Percentiles rank a stretch among this genome's conserved stretches.
Conservation (phyloP, 257 asterid species). For the Ophiorrhiza pumila region DNA sequence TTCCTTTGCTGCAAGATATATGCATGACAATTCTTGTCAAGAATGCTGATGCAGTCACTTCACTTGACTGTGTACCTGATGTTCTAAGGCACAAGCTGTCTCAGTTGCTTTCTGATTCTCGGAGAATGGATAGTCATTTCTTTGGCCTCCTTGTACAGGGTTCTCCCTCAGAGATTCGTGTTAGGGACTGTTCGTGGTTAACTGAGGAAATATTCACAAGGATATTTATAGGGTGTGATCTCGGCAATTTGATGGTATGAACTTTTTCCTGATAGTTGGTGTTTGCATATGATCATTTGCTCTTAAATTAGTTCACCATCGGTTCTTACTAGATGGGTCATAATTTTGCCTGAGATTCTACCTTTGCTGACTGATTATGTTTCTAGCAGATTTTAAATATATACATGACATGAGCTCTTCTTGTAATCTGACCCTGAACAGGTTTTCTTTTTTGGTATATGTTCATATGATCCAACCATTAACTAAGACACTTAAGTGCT, state of each 20-base stretch:
- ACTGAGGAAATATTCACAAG: conserved; percentile 60
- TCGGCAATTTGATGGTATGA: conserved; percentile 60
- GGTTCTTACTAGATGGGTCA: not conserved
- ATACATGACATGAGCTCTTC: not conserved
- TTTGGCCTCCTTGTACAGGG: conserved; percentile 61
- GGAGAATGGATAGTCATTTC: conserved; percentile 62
- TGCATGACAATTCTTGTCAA: conserved; percentile 64
- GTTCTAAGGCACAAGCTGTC: conserved; percentile 65
- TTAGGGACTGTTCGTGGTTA: conserved; percentile 89
- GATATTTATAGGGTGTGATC: conserved; percentile 49
- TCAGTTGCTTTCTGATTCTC: conserved; percentile 61
- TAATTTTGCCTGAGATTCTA: not conserved
- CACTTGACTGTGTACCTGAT: conserved; percentile 83
- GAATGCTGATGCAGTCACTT: conserved; percentile 75
- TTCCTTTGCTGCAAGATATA: conserved; percentile 62
- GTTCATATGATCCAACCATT: not conserved
- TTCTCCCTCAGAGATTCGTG: conserved; percentile 74
- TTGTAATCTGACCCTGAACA: not conserved
- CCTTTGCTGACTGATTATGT: not conserved
- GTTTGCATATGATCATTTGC: not conserved
- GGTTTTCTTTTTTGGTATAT: not conserved
- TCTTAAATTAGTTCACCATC: not conserved
- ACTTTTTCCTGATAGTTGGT: not conserved
- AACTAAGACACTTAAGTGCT: not conserved
- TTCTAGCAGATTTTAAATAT: not conserved